Base-by-base conservation (phyloP, 2,329 filamentous ascomycete species). In the Xylariaceae sp. region DNA sequence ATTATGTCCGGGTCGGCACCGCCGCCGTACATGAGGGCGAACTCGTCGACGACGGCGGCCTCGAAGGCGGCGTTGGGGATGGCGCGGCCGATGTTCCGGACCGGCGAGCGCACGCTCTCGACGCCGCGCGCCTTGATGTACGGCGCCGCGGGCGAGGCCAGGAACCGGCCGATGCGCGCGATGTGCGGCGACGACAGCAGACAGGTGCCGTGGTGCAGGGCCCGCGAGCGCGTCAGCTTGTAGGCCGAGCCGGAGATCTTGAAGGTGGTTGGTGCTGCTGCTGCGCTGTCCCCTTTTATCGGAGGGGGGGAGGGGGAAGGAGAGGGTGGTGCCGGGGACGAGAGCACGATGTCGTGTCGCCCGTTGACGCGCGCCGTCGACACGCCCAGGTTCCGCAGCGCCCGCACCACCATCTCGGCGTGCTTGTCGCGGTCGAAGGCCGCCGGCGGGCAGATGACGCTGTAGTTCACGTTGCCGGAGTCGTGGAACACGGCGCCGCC, bases 401-500 rank as follows among this genome's bases (percentile, higher is more conserved):
- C 93, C n/a, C 89, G 84, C 40, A 93, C 91, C 0, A 98, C 89
- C 91, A 98, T 96, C 70, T 91, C 85, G 14, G 92, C 93, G 75
- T 98, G 91, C 70, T 85, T 90, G 77, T 96, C 84, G 26, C 95
- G 85, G 60, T 93, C 89, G 71, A 98, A 98, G 0, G 74, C 76
- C 0, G 80, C 78, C 0, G 90, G 84, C 1, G 93, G 93, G 61
- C 88, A 91, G 47, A 96, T 96, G 52, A 98, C 91, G 70, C 89
- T 90, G 81, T 93, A 99, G 74, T 99, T 99, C 64, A 96, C 83
- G 71, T 99, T 99, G 52, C 93, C 93, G 42, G 80, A 75, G 72
- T 98, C 95, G 73, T 99, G 95, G 71, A 96, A 98, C 49, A 99
- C 95, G 1, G 95, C 87, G 44, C 95, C 95, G 47, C 95, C 95